Base-by-base conservation (phyloP, 352 stramenopile genomes). In the Phytophthora crassamura region DNA sequence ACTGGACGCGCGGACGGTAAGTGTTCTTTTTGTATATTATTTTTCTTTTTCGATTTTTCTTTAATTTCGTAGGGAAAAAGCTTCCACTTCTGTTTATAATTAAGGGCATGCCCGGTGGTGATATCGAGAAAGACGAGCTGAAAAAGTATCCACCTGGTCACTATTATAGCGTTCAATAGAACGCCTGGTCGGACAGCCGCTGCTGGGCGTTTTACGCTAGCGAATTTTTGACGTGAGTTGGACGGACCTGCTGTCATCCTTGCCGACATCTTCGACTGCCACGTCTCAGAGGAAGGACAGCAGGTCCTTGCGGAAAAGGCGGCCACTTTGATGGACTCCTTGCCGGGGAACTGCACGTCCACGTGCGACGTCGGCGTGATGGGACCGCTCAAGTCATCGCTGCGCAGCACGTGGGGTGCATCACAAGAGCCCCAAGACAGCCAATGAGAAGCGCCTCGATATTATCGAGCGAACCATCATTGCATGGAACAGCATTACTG, bases 221-320 rank as follows among this genome's bases (percentile, higher is more conserved):
- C n/a, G 35, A 58, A 8, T 20, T 64, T 10, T 7, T 65, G n/a
- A 16, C 30, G 8, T 41, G 35, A 58, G 11, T 22, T 65, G 10
- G 33, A 50, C 9, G n/a, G 28, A 33, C 57, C 57, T n/a, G 32
- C 62, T 36, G n/a, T 70, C n/a, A 39, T 70, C 33, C 41, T 70
- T 16, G 28, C 62, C 12, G 55, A 66, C 28, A 71, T 66, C 43
- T 70, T 70, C 30, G 47, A 56, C 28, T 47, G 40, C 20, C 53
- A 59, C 30, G 40, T 66, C 10, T 54, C 25, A 7, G 30, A 65
- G 22, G 32, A 60, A 33, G 25, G n/a, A n/a, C n/a, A n/a, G n/a
- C n/a, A n/a, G n/a, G n/a, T n/a, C n/a, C n/a, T n/a, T n/a, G n/a
- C n/a, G n/a, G n/a, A n/a, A n/a, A n/a, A n/a, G n/a, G n/a, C n/a